A percentile compares a stretch with the other conserved stretches of the same genome.
phyloP scores from a whole-genome alignment of 2,329 filamentous ascomycete species.

The Amylocarpus encephaloides region DNA sequence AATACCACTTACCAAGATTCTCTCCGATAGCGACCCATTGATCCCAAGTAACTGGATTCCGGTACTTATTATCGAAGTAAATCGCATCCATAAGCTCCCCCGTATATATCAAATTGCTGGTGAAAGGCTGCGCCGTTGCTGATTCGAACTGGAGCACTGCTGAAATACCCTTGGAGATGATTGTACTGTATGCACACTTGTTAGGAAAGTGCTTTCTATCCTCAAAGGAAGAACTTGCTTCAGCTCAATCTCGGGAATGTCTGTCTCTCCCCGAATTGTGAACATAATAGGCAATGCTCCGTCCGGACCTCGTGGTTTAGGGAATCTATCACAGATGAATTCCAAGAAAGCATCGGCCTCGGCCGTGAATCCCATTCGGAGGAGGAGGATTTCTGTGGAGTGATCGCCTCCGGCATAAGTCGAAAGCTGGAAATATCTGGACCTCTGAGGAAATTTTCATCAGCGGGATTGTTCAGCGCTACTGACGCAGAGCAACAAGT shows the following conservation, averaged over 20 bases:
- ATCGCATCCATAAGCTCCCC: slow-evolving; percentile 70
- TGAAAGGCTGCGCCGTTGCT: slow-evolving; percentile 73
- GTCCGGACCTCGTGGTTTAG: slow-evolving; percentile 51
- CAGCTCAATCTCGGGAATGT: slow-evolving; percentile 65
- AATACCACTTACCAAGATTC: slow-evolving; percentile 44
- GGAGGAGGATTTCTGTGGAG: slow-evolving; percentile 55
- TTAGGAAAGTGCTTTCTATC: slow-evolving; percentile 4
- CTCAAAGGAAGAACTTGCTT: slow-evolving; percentile 23
- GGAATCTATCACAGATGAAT: slow-evolving; percentile 68
- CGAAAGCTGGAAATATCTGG: slow-evolving; percentile 67
- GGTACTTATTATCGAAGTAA: slow-evolving; percentile 74
- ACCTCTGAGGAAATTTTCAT: slow-evolving; percentile 40
- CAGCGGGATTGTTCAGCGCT: slow-evolving; percentile 6
- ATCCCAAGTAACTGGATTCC: slow-evolving; percentile 70
- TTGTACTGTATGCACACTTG: slow-evolving; percentile 37
- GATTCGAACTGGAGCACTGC: slow-evolving; percentile 66
- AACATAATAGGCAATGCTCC: slow-evolving; percentile 74
- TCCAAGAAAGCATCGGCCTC: slow-evolving; percentile 75
- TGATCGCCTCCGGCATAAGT: slow-evolving; percentile 64
- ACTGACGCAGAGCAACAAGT: too few species aligned
- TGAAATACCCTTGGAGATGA: slow-evolving; percentile 67
- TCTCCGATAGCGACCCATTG: slow-evolving; percentile 66
- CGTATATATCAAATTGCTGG: slow-evolving; percentile 73
- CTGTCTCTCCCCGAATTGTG: slow-evolving; percentile 66
- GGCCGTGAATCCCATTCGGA: slow-evolving; percentile 67